Percentiles rank a stretch among this genome's conserved stretches.
These are phyloP conservation scores for Xylaria nigripes DNA, from an alignment of 495 filamentous ascomycete species.

Conservation along the genomic window DNA sequence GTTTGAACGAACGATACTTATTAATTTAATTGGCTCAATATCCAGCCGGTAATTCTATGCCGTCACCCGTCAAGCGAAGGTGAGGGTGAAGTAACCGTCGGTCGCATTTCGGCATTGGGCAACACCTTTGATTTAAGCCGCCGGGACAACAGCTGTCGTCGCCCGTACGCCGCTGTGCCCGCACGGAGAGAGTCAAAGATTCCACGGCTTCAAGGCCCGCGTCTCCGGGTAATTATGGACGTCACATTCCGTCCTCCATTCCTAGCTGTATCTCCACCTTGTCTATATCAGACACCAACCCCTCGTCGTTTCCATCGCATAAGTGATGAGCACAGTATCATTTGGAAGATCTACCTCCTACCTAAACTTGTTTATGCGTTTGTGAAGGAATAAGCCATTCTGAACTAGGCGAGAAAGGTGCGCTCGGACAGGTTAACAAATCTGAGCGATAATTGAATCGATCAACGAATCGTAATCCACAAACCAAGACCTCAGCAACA, in stretches of 20 bases:
- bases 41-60: background rate
- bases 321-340: too few relatives aligned
- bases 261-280: too few relatives aligned
- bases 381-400: background rate
- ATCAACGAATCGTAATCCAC: too few relatives aligned
- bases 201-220: conserved; percentile 10
- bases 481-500: background rate
- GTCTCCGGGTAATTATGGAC: conserved; percentile 4
- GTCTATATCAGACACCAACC: too few relatives aligned
- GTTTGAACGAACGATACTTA: background rate
- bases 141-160: conserved; percentile 10
- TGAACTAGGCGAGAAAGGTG: background rate
- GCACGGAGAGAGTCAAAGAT: conserved; percentile 7
- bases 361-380: too few relatives aligned
- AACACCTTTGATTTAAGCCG: conserved; percentile 1
- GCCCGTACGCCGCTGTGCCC: background rate
- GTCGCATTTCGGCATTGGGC: background rate
- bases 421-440: too few relatives aligned
- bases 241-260: background rate
- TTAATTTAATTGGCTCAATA: background rate
- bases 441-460: too few relatives aligned
- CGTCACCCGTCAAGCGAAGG: background rate
- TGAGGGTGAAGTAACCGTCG: background rate
- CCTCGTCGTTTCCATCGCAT: too few relatives aligned
- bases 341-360: too few relatives aligned